Percentiles rank a stretch among this genome's conserved stretches.
Evolutionary conservation across 371 early-diverging fungal genomes (phyloP).

Genomic region (Dinochytrium kinnereticum): DNA sequence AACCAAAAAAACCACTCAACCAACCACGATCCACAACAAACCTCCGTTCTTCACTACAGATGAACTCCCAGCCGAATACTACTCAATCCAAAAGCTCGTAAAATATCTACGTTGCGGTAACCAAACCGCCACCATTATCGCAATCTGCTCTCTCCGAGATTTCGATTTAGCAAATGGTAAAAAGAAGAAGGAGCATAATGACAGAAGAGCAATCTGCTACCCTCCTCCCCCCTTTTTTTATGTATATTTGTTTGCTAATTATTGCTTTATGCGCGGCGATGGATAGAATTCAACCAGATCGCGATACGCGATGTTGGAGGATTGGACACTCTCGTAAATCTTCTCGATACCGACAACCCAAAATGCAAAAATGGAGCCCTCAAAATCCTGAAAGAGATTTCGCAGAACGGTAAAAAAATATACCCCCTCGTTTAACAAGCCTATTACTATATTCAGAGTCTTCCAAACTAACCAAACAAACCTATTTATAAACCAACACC

Average conservation of each 20-base stretch:
- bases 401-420: conserved; percentile 60
- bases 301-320: conserved; percentile 67
- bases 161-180: conserved; percentile 59
- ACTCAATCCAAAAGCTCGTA: conserved; percentile 63
- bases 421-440: too few relatives aligned
- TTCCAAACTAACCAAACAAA: too few relatives aligned
- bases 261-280: too few relatives aligned
- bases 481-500: too few relatives aligned
- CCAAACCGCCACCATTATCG: conserved; percentile 67
- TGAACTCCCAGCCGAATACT: conserved; percentile 63
- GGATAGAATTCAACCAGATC: conserved; percentile 56
- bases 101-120: conserved; percentile 63
- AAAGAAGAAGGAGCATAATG: not conserved
- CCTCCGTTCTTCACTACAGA: conserved; percentile 30
- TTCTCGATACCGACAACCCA: conserved; percentile 63
- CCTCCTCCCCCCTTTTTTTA: conserved; percentile 2
- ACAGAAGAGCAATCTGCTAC: not conserved
- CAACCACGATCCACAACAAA: not conserved
- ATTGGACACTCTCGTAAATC: conserved; percentile 61
- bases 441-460: too few relatives aligned
- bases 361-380: conserved; percentile 64
- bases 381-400: conserved; percentile 58
- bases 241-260: not conserved
- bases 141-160: conserved; percentile 63
- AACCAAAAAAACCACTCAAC: not conserved